Evolutionary conservation across 768 basidiomycete genomes (phyloP).

Genomic region (Boletales sp.): DNA sequence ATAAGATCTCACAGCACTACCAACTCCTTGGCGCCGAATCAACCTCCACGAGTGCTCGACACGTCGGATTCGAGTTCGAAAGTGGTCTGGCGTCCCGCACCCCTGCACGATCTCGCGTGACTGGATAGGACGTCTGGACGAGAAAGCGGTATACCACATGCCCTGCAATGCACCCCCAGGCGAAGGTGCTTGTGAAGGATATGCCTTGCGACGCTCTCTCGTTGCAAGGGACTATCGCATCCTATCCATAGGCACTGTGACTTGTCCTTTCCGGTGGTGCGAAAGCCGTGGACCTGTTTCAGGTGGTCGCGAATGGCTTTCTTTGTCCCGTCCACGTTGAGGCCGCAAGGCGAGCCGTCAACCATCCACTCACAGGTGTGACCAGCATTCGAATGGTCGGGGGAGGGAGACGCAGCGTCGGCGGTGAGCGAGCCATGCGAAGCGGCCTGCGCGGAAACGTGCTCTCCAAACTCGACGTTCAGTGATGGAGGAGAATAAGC

Average conservation of each 20-base stretch:
- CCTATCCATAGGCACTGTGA: conserved; percentile 9
- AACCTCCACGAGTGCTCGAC: not conserved
- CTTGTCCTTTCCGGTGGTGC: not conserved
- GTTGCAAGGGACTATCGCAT: conserved; percentile 6
- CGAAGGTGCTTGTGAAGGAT: conserved; percentile 14
- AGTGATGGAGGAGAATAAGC: not conserved
- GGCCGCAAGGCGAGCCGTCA: conserved; percentile 1
- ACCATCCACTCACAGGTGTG: conserved; percentile 5
- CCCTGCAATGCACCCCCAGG: conserved; percentile 5
- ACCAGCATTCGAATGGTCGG: not conserved
- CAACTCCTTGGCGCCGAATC: too few species aligned
- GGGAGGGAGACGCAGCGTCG: not conserved
- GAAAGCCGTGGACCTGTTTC: conserved; percentile 5
- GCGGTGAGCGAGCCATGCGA: not conserved
- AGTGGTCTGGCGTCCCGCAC: not conserved
- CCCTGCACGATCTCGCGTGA: conserved; percentile 13
- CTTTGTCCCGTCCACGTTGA: not conserved
- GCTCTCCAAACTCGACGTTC: too few species aligned
- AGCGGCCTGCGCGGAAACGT: not conserved
- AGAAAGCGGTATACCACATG: conserved; percentile 14
- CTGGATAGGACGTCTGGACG: conserved; percentile 17
- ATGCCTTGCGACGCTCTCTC: conserved; percentile 20
- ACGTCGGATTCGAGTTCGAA: not conserved
- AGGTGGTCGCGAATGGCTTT: conserved; percentile 16
- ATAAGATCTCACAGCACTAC: too few species aligned